phyloP scores from a whole-genome alignment of 2,329 filamentous ascomycete genomes.

The Penicillium sp. region DNA sequence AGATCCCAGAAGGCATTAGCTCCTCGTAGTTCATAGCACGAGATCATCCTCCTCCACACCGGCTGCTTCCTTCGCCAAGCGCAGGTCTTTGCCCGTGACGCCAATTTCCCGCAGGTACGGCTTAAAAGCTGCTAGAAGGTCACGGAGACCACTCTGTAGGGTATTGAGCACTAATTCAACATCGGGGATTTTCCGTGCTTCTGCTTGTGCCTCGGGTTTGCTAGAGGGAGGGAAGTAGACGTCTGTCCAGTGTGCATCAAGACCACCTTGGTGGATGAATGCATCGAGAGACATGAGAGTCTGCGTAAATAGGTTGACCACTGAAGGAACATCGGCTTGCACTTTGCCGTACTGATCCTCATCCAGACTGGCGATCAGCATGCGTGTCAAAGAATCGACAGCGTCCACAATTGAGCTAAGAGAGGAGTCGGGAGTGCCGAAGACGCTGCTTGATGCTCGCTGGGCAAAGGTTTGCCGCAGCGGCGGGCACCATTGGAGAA shows the following conservation, averaged over 20 bases:
- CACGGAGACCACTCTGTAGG: constrained; percentile 65
- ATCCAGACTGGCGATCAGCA: constrained; percentile 71
- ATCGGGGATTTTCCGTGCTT: constrained; percentile 55
- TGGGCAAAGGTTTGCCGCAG: constrained; percentile 71
- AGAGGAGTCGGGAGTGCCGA: constrained; percentile 73
- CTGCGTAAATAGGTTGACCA: constrained; percentile 71
- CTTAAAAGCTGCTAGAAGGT: constrained; percentile 71
- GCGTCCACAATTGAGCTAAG: constrained; percentile 70
- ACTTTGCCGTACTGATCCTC: constrained; percentile 87
- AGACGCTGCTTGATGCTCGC: constrained; percentile 65
- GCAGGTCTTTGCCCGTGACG: constrained; percentile 69
- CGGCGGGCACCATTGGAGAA: constrained; percentile 60
- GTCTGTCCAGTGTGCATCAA: constrained; percentile 77
- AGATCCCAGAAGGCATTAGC: neutral
- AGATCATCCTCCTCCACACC: constrained; percentile 28
- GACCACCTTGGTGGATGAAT: constrained; percentile 55
- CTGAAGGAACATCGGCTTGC: constrained; percentile 73
- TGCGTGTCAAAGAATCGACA: constrained; percentile 65
- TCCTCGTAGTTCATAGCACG: constrained; percentile 20
- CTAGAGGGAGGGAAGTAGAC: constrained; percentile 53
- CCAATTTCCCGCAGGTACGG: constrained; percentile 71
- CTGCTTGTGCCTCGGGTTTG: constrained; percentile 31
- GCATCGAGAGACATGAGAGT: constrained; percentile 69
- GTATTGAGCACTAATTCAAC: constrained; percentile 69
- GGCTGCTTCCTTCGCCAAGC: constrained; percentile 68